Evolutionary conservation across 805 yeast genomes (phyloP).

Genomic region (Diddensiella transvaalensis): DNA sequence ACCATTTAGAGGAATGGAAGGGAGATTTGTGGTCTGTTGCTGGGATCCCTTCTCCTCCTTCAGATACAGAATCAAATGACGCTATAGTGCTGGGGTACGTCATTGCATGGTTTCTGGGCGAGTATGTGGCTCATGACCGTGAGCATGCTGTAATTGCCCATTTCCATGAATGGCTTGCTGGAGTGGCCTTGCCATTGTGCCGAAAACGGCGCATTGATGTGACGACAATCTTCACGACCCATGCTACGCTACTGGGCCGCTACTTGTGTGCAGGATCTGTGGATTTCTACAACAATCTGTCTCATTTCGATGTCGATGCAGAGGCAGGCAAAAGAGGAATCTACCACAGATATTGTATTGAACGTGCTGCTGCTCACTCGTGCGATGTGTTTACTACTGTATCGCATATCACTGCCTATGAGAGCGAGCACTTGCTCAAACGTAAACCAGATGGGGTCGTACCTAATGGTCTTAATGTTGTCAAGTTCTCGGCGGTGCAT

Average conservation of each 20-base stretch:
- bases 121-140: conserved; percentile 76
- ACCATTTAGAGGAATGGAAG: conserved; percentile 86
- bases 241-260: conserved; percentile 92
- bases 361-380: conserved; percentile 92
- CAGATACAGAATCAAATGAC: conserved; percentile 84
- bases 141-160: conserved; percentile 90
- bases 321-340: conserved; percentile 98
- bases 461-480: conserved; percentile 94
- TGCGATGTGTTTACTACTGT: conserved; percentile 98
- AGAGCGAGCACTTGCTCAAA: conserved; percentile 85
- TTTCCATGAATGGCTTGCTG: conserved; percentile 98
- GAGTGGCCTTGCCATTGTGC: conserved; percentile 90
- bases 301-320: conserved; percentile 88
- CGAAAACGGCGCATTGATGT: conserved; percentile 88
- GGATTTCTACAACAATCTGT: conserved; percentile 90
- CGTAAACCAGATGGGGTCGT: conserved; percentile 97
- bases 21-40: conserved; percentile 85
- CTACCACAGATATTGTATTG: conserved; percentile 94
- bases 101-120: conserved; percentile 97
- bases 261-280: conserved; percentile 95
- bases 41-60: conserved; percentile 90
- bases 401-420: conserved; percentile 95
- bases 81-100: conserved; percentile 89
- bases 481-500: conserved; percentile 95
- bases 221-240: conserved; percentile 94